Conservation (phyloP, 257 asterid genomes). For the Solanum chilense region DNA sequence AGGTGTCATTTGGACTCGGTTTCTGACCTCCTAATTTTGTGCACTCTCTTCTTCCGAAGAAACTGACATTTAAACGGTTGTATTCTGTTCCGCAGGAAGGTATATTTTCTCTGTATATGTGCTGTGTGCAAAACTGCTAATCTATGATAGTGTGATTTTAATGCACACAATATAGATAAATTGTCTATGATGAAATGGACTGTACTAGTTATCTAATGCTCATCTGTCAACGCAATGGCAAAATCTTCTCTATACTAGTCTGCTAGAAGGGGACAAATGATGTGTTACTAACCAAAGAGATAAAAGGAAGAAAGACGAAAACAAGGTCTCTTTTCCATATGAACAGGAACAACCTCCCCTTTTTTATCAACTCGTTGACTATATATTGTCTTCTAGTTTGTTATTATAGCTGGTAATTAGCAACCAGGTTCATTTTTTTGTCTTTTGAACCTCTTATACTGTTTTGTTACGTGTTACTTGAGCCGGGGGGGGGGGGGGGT, state of each 20-base stretch:
- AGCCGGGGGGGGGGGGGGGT: not conserved
- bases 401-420: not conserved
- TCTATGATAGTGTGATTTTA: not conserved
- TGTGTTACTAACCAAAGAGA: not conserved
- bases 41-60: not conserved
- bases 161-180: not conserved
- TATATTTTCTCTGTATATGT: not conserved
- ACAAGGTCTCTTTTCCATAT: not conserved
- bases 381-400: not conserved
- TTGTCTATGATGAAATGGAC: not conserved
- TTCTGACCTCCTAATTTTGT: not conserved
- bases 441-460: not conserved
- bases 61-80: not conserved
- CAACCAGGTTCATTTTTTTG: not conserved
- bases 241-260: not conserved
- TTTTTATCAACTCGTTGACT: not conserved
- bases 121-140: not conserved
- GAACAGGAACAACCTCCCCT: not conserved
- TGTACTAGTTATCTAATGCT: not conserved
- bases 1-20: not conserved
- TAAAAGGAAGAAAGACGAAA: not conserved
- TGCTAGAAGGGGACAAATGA: not conserved
- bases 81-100: not conserved
- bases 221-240: not conserved
- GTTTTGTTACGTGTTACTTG: not conserved